These are phyloP conservation scores for Bruguiera gymnorhiza DNA, from an alignment of 345 rosid species.

Conservation along the genomic window DNA sequence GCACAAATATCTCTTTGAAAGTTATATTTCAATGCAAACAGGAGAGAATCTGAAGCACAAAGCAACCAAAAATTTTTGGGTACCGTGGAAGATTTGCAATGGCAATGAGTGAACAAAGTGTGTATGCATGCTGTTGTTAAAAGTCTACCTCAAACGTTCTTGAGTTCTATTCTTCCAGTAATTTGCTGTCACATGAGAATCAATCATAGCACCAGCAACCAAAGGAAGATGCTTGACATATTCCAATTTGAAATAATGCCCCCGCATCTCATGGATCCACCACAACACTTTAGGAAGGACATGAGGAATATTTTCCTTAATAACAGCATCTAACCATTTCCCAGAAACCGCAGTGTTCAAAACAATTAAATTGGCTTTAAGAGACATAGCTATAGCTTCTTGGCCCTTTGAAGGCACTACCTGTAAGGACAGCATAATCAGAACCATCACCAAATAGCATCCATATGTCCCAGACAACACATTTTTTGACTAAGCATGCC, in stretches of 20 bases:
- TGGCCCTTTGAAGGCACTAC: constrained; percentile 65
- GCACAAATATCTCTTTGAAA: no score
- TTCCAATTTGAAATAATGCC: constrained; percentile 82
- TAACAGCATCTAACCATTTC: constrained; percentile 81
- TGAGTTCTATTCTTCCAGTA: constrained; percentile 86
- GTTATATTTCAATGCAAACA: no score
- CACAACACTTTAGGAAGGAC: constrained; percentile 85
- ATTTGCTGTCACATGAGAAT: constrained; percentile 80
- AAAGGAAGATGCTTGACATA: constrained; percentile 87
- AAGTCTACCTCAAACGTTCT: constrained; percentile 66
- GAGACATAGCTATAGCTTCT: constrained; percentile 58
- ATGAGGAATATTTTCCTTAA: constrained; percentile 56
- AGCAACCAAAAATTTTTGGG: no score
- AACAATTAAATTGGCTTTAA: constrained; percentile 74
- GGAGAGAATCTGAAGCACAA: no score
- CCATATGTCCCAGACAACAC: no score
- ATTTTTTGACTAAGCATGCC: no score
- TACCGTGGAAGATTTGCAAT: neutral
- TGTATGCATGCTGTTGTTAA: neutral
- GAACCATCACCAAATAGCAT: neutral
- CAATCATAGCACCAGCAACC: constrained; percentile 94
- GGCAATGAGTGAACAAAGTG: neutral
- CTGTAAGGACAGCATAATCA: constrained; percentile 29
- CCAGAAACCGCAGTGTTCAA: constrained; percentile 95
- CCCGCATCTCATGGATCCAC: constrained; percentile 99